Conservation (phyloP, 1,139 yeast genomes). For the Candida labiduridarum region DNA sequence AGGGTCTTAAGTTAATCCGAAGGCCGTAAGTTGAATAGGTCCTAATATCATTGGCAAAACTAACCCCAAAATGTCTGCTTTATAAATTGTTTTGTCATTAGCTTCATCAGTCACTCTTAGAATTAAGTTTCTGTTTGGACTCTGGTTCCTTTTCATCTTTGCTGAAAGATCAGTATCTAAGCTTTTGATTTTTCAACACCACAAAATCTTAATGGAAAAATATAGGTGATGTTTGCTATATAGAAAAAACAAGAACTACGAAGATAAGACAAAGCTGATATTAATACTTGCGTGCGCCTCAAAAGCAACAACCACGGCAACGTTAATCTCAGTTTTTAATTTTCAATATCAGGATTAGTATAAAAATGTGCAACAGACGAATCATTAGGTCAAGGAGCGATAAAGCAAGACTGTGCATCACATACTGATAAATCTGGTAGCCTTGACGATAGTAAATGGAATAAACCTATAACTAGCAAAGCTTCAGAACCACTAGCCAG, state of each 20-base stretch:
- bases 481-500: slow-evolving; percentile 15
- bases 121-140: background rate
- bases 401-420: slow-evolving; percentile 22
- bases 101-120: background rate
- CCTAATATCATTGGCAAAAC: too few relatives aligned
- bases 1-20: too few relatives aligned
- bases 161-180: background rate
- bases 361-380: slow-evolving; percentile 44
- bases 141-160: background rate
- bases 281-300: background rate
- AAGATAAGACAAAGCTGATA: background rate
- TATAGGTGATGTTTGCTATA: background rate
- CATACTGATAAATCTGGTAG: background rate
- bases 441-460: slow-evolving; percentile 14
- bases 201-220: background rate
- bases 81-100: too few relatives aligned
- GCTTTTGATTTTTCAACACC: background rate
- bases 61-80: too few relatives aligned
- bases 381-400: slow-evolving; percentile 27
- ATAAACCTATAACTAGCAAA: slow-evolving; percentile 16
- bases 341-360: slow-evolving; percentile 32
- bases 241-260: slow-evolving; percentile 1
- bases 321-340: slow-evolving; percentile 11
- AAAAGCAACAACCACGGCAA: background rate
- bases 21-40: too few relatives aligned